phyloP scores from a whole-genome alignment of 1,139 yeast species.

The Lizanozyma gosingica region DNA sequence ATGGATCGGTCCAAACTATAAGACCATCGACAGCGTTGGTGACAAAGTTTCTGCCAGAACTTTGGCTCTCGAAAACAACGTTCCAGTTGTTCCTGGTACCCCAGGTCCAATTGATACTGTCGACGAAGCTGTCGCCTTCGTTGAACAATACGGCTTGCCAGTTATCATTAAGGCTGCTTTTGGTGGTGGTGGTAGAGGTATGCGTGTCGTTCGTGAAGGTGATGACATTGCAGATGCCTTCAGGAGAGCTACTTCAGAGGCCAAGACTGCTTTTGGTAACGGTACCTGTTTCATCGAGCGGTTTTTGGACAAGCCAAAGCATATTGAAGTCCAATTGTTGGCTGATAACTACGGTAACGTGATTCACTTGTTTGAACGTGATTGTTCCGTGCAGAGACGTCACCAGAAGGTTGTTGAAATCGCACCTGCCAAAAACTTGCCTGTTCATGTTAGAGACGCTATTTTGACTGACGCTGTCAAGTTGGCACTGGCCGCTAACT shows the following conservation, averaged over 20 bases:
- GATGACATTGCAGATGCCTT: constrained; percentile 90
- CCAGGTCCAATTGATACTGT: constrained; percentile 89
- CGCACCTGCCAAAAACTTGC: constrained; percentile 95
- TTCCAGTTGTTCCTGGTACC: constrained; percentile 96
- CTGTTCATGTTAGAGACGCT: constrained; percentile 75
- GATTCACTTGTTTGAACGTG: constrained; percentile 93
- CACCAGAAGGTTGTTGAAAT: constrained; percentile 98
- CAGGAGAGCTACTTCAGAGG: constrained; percentile 90
- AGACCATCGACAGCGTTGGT: constrained; percentile 92
- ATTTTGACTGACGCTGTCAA: constrained; percentile 91
- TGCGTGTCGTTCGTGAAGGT: constrained; percentile 98
- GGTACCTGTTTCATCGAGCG: constrained; percentile 98
- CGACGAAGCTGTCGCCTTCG: constrained; percentile 73
- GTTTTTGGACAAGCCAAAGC: constrained; percentile 91
- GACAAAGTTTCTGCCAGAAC: constrained; percentile 93
- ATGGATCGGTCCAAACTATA: constrained; percentile 92
- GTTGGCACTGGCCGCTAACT: constrained; percentile 79
- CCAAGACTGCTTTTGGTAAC: constrained; percentile 89
- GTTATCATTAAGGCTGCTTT: constrained; percentile 98
- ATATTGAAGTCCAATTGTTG: constrained; percentile 91
- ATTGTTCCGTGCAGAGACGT: constrained; percentile 98
- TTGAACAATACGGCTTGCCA: constrained; percentile 80
- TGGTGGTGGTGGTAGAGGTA: constrained; percentile 99
- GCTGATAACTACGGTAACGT: constrained; percentile 95
- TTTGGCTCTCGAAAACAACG: constrained; percentile 72